A percentile compares a stretch with the other conserved stretches of the same genome.
These are phyloP conservation scores for Colletotrichum sansevieriae DNA, from an alignment of 2,329 filamentous ascomycete species.

Conservation along the genomic window DNA sequence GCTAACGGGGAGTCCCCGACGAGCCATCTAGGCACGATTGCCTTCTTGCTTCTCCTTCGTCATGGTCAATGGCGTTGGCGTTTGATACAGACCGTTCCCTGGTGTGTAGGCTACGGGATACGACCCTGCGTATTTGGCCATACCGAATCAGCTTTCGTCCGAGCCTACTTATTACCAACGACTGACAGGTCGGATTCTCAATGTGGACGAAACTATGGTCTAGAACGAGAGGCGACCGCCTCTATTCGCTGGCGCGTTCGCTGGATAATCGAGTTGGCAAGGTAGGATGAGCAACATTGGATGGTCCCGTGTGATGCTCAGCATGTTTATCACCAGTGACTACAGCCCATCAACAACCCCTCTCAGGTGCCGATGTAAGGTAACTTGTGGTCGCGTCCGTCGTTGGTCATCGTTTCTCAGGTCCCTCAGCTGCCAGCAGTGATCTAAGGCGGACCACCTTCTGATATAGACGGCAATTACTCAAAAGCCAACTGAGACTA, in stretches of 20 bases:
- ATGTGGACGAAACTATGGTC: conserved; percentile 1
- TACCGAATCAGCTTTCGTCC: conserved; percentile 27
- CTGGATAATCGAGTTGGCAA: background rate
- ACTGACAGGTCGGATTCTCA: conserved; percentile 16
- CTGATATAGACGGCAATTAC: background rate
- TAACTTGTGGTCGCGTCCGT: background rate
- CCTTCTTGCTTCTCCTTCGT: conserved; percentile 20
- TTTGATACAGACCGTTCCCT: conserved; percentile 2
- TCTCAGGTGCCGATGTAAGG: background rate
- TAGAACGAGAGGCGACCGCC: background rate
- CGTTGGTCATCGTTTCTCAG: background rate
- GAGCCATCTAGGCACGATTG: background rate
- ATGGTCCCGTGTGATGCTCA: conserved; percentile 16
- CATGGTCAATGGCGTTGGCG: background rate
- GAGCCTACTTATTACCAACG: background rate
- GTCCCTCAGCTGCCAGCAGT: conserved; percentile 13
- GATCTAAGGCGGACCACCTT: background rate
- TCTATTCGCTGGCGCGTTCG: background rate
- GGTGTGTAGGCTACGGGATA: background rate
- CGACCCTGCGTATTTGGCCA: conserved; percentile 4
- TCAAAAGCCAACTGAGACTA: background rate
- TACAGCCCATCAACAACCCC: background rate
- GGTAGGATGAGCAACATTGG: background rate
- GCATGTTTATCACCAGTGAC: conserved; percentile 5
- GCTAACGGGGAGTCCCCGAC: conserved; percentile 8